Base-by-base conservation (phyloP, 805 yeast species). In the Saccharomycopsis selenospora region DNA sequence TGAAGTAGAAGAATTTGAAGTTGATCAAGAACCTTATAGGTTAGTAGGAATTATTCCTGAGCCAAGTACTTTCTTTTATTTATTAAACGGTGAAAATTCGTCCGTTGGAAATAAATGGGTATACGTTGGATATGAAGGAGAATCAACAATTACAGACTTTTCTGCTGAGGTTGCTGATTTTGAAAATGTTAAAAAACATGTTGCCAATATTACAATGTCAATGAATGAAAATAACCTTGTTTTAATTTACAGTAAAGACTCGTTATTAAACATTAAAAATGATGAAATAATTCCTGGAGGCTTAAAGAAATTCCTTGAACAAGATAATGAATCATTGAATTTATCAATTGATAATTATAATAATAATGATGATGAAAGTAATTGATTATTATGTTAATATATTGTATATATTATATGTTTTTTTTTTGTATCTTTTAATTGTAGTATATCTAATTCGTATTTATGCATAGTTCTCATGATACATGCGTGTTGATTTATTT, bases 61-160 rank as follows among this genome's bases (percentile, higher is more conserved):
- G 14, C 51, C 49, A 28, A 5, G n/a, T n/a, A 46, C 49, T 11
- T 43, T 50, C 30, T 50, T 26, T 25, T 50, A 50, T 22, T 24
- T 24, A 13, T 23, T 46, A 7, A 43, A 40, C 22, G 18, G 22
- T 13, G 17, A 28, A 5, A 17, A 43, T 14, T 11, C 28, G 10
- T n/a, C 8, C 3, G 41, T 13, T 24, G 46, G 49, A 13, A 22
- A 26, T 8, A 10, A 7, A 4, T 50, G 53, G 53, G 53, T 50
- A 2, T 38, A 50, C 23, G 13, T 43, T 7, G 30, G 14, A 8
- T 50, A 26, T 27, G 42, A 36, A 30, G 53, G 53, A 5, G 46
- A 45, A 24, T 30, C 49, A 36, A 45, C 36, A 14, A 42, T 40
- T 24, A 46, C 42, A n/a, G 25, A 42, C 27, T 49, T 49, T 18